Evolutionary conservation across 305 asterid genomes (phyloP), one percentile per base, ranked within the genome.

Genomic region (Fraxinus latifolia): DNA sequence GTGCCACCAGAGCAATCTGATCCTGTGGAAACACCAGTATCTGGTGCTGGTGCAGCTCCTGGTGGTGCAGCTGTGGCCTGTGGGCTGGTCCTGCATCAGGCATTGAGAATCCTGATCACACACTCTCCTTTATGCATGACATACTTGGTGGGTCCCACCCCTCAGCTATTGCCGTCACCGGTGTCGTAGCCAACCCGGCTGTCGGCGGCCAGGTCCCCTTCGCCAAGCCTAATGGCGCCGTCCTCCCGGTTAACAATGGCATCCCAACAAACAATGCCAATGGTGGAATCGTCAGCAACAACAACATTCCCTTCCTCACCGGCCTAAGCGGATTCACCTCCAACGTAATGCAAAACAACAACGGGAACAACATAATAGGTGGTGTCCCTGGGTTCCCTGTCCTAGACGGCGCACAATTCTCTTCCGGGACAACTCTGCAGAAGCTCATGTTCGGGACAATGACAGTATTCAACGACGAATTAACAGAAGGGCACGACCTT

Each of bases 381-480:
- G 95, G 94, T 0, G 85, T 82, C 17, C 84, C 87, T 0, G 97
- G 97, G 0, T 91, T 91, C 83, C 95, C 97, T 0, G 94, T 89
- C 39, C 87, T 94, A 1, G 88, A 92, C 86, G 81, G 90, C 17
- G 94, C 87, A 0, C 92, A 92, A 82, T 86, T 94, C 81, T 90
- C 95, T 0, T 83, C 91, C 0, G 98, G 97, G 14, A 87, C 89
- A 1, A 88, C 90, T 0, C 90, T 94, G 25, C 97, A 93, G 87
- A 90, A 91, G 76, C 94, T 93, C 27, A 93, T 94, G 98, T 94
- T 94, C 81, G 96, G 97, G 1, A 94, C 97, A 0, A 88, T 92
- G 92, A 91, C 94, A 0, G 94, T 90, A 19, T 92, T 94, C 80
- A 90, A 92, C 78, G 97, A 94, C 73, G 95, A 92, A 74, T 36